These are phyloP conservation scores for Apiotrichum gamsii DNA, from an alignment of 1,284 basidiomycete species.

Conservation along the genomic window DNA sequence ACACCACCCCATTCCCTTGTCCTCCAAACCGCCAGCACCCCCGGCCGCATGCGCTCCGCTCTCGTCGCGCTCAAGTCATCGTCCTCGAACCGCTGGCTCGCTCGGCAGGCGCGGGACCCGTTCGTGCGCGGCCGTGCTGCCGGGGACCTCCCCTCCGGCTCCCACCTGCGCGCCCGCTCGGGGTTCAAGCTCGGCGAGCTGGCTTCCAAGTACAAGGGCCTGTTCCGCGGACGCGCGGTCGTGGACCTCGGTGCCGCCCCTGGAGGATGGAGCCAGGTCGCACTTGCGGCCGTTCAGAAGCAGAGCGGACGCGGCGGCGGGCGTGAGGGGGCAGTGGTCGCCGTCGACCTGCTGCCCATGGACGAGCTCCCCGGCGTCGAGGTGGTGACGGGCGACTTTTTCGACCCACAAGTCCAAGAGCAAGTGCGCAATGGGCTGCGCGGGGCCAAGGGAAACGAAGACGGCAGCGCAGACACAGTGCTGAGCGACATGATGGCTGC, in stretches of 20 bases:
- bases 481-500: conserved; percentile 50
- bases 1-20: no score
- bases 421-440: conserved; percentile 42
- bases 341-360: conserved; percentile 68
- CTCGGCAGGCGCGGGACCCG: conserved; percentile 40
- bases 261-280: conserved; percentile 82
- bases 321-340: conserved; percentile 52
- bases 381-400: conserved; percentile 66
- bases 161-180: conserved; percentile 63
- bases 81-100: conserved; percentile 45
- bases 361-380: conserved; percentile 61
- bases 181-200: conserved; percentile 66
- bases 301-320: conserved; percentile 21
- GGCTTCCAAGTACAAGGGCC: conserved; percentile 37
- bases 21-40: no score
- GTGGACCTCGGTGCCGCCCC: conserved; percentile 82
- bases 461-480: conserved; percentile 40
- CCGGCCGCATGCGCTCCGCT: conserved; percentile 21
- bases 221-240: conserved; percentile 55
- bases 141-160: conserved; percentile 23
- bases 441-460: background rate
- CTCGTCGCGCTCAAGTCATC: conserved; percentile 21
- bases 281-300: conserved; percentile 37
- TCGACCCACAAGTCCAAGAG: conserved; percentile 54
- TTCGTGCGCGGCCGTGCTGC: conserved; percentile 32